A percentile compares a stretch with the other conserved stretches of the same genome.
Conservation (phyloP, 352 stramenopile genomes). For the Blastocystis sp. region DNA sequence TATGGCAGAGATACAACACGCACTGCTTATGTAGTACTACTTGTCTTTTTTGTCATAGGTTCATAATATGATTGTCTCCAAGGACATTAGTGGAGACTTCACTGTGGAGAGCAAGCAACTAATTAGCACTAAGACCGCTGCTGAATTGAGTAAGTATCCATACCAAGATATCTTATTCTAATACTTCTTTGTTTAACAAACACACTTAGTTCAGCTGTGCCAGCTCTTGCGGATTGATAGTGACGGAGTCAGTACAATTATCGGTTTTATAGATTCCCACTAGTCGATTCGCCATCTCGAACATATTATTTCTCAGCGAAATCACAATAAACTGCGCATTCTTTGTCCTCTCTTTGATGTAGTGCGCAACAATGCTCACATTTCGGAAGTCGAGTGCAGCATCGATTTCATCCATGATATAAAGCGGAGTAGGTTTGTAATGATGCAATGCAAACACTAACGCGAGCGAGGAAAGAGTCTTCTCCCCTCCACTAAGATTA, state of each 20-base stretch:
- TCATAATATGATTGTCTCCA: neutral
- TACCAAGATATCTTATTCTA: conserved; percentile 33
- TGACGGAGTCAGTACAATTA: conserved; percentile 96
- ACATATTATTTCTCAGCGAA: conserved; percentile 99
- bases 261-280: conserved; percentile 99
- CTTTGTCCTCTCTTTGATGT: conserved; percentile 98
- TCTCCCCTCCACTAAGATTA: conserved; percentile 96
- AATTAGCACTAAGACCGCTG: neutral
- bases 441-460: conserved; percentile 98
- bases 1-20: neutral
- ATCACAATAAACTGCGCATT: conserved; percentile 99
- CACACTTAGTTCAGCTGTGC: conserved; percentile 3
- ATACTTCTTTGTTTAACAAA: neutral
- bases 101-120: neutral
- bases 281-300: conserved; percentile 94
- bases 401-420: conserved; percentile 84
- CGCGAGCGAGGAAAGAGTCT: conserved; percentile 95
- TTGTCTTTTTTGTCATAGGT: neutral
- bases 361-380: conserved; percentile 98
- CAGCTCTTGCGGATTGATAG: conserved; percentile 84
- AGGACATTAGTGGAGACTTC: neutral
- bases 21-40: neutral
- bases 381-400: conserved; percentile 96
- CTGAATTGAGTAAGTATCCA: neutral
- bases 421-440: conserved; percentile 98